Evolutionary conservation across 2,329 filamentous ascomycete genomes (phyloP).

Genomic region (Diaporthe vexans): DNA sequence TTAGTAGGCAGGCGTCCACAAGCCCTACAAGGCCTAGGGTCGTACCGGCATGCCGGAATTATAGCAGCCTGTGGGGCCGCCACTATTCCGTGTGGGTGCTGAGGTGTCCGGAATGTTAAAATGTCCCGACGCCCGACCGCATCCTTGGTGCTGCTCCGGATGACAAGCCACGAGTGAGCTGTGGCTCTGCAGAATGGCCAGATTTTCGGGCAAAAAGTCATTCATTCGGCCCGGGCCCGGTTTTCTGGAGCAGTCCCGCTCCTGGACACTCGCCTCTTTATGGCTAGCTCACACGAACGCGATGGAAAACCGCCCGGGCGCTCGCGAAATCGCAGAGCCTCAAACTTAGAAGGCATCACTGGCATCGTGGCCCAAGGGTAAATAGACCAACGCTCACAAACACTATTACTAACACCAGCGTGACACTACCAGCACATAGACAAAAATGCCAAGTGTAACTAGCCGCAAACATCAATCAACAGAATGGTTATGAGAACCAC

Average conservation of each 20-base stretch:
- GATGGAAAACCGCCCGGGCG: not conserved
- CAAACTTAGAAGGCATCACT: not conserved
- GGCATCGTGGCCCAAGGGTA: not conserved
- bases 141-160: not conserved
- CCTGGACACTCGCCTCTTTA: too few species aligned
- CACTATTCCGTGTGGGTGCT: not conserved
- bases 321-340: not conserved
- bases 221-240: conserved; percentile 9
- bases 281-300: not conserved
- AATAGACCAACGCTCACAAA: not conserved
- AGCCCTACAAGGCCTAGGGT: not conserved
- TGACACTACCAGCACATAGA: not conserved
- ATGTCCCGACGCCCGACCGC: not conserved
- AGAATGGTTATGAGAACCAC: too few species aligned
- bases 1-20: not conserved
- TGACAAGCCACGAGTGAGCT: not conserved
- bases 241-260: not conserved
- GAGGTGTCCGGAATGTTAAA: not conserved
- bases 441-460: not conserved
- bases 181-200: not conserved
- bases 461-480: too few species aligned
- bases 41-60: not conserved
- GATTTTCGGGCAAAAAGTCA: not conserved
- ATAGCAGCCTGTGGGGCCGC: not conserved
- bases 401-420: not conserved